Evolutionary conservation across 495 filamentous ascomycete species (phyloP).

Genomic region (Friedmanniomyces simplex): DNA sequence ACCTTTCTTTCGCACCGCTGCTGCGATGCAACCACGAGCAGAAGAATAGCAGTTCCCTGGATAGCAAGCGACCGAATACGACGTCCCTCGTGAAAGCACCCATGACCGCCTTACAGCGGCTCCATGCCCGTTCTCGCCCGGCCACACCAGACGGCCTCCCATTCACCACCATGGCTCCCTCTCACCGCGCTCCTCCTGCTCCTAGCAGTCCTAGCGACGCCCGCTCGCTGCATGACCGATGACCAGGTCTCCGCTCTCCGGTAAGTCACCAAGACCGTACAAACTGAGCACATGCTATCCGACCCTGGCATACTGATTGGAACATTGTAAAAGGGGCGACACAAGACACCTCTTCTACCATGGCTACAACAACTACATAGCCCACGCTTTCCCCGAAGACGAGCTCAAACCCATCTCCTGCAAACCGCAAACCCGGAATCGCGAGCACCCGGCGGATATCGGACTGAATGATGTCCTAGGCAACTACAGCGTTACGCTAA

Average conservation of each 20-base stretch:
- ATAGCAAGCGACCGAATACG: no score
- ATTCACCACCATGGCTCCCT: constrained; percentile 2
- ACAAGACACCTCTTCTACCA: constrained; percentile 93
- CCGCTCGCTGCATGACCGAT: constrained; percentile 31
- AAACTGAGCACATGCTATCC: not conserved
- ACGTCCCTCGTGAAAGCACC: not conserved
- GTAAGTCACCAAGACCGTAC: not conserved
- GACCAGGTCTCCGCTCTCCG: constrained; percentile 24
- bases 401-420: constrained; percentile 88
- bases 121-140: constrained; percentile 4
- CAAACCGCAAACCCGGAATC: constrained; percentile 69
- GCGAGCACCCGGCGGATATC: constrained; percentile 65
- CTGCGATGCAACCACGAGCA: no score
- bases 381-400: constrained; percentile 90
- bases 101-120: not conserved
- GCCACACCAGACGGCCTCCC: not conserved
- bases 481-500: constrained; percentile 90
- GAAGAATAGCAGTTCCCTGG: no score
- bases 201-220: constrained; percentile 2
- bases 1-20: no score
- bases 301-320: not conserved
- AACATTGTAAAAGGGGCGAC: constrained; percentile 48
- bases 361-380: constrained; percentile 91
- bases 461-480: constrained; percentile 92
- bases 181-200: not conserved